Evolutionary conservation across 305 asterid genomes (phyloP).

Genomic region (Fraxinus sp.): DNA sequence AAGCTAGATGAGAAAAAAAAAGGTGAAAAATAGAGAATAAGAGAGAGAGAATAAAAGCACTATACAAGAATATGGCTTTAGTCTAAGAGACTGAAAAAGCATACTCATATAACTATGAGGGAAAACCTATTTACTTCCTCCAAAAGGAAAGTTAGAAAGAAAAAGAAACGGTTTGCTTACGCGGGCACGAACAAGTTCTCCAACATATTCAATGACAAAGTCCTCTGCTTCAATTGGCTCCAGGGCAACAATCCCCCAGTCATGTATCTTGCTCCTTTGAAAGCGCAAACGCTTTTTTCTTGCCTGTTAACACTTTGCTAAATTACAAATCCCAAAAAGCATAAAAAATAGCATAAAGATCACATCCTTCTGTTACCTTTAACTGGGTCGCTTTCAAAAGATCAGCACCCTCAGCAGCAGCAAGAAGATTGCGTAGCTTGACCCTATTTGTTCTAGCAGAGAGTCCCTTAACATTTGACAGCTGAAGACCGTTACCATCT

Average conservation of each 20-base stretch:
- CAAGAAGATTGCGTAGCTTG: constrained; percentile 90
- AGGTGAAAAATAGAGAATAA: background rate
- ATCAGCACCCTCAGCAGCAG: constrained; percentile 99
- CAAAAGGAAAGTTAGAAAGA: background rate
- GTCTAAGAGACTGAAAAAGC: background rate
- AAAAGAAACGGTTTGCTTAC: constrained; percentile 45
- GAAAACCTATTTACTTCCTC: background rate
- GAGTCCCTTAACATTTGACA: constrained; percentile 65
- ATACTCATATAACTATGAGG: background rate
- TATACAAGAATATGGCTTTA: background rate
- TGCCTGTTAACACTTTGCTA: constrained; percentile 50
- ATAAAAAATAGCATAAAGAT: constrained; percentile 8
- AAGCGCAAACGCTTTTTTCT: constrained; percentile 88
- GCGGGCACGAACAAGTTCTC: constrained; percentile 91
- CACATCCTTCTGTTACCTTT: constrained; percentile 56
- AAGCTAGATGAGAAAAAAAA: background rate
- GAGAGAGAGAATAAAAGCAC: background rate
- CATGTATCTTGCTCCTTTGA: constrained; percentile 96
- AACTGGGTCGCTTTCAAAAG: constrained; percentile 90
- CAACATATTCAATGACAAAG: constrained; percentile 97
- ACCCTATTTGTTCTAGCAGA: constrained; percentile 97
- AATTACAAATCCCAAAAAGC: constrained; percentile 21
- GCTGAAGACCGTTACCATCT: constrained; percentile 51
- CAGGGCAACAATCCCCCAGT: constrained; percentile 95
- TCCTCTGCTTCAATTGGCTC: constrained; percentile 99